phyloP scores from a whole-genome alignment of 345 rosid genomes.

The Kandelia obovata region DNA sequence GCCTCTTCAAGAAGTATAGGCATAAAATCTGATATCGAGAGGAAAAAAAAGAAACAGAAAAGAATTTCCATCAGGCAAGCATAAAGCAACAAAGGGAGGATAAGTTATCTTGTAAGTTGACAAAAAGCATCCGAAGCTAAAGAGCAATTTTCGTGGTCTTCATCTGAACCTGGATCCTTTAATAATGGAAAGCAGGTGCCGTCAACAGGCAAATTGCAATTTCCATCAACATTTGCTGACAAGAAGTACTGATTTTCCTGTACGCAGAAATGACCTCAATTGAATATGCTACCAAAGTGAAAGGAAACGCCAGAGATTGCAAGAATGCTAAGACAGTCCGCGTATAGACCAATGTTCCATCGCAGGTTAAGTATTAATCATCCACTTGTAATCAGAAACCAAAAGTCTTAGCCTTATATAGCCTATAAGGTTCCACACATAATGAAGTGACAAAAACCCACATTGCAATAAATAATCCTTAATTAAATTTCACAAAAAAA shows the following conservation, averaged over 20 bases:
- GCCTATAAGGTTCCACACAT: no score
- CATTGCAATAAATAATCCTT: no score
- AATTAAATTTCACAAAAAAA: no score
- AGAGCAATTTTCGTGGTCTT: constrained; percentile 34
- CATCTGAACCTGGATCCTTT: constrained; percentile 36
- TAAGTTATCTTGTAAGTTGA: not conserved
- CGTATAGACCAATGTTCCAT: no score
- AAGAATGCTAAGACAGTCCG: no score
- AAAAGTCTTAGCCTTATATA: no score
- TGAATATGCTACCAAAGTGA: no score
- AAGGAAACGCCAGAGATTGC: no score
- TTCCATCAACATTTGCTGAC: constrained; percentile 22
- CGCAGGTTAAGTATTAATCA: no score
- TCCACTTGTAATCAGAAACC: no score
- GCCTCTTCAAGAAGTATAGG: constrained; percentile 53
- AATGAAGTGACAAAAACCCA: no score
- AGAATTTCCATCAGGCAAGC: constrained; percentile 9
- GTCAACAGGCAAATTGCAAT: constrained; percentile 26
- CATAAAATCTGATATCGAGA: constrained; percentile 46
- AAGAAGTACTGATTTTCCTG: constrained; percentile 27
- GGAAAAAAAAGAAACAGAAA: not conserved
- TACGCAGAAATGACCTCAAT: not conserved
- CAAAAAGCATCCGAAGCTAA: constrained; percentile 27
- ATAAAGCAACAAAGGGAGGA: not conserved
- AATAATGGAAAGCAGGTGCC: constrained; percentile 36